A percentile compares a stretch with the other conserved stretches of the same genome.
Evolutionary conservation across 2,329 filamentous ascomycete species (phyloP).

Genomic region (Teratosphaeria zuluensis): DNA sequence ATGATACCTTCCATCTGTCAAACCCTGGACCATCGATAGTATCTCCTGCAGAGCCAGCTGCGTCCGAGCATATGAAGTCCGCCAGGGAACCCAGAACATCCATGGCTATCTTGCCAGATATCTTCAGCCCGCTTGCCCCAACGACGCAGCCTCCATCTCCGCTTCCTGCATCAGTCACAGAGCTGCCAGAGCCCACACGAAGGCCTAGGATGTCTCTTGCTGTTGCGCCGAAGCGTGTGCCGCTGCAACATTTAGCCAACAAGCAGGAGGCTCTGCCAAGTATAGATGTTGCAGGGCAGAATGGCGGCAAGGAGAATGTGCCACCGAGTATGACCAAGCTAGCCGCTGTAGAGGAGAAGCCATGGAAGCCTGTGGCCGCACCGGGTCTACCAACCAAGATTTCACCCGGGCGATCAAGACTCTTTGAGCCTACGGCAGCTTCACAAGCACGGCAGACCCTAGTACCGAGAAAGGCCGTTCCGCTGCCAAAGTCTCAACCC

Average conservation of each 20-base stretch:
- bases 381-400: not conserved
- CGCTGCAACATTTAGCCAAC: slow-evolving; percentile 33
- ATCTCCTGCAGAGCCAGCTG: not conserved
- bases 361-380: not conserved
- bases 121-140: not conserved
- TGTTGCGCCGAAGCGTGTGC: slow-evolving; percentile 39
- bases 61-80: not conserved
- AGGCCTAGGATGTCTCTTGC: slow-evolving; percentile 33
- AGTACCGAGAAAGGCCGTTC: slow-evolving; percentile 10
- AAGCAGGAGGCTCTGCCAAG: slow-evolving; percentile 22
- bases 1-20: slow-evolving; percentile 23
- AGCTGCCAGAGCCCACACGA: slow-evolving; percentile 17
- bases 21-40: not conserved
- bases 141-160: not conserved
- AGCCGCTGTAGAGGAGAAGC: not conserved
- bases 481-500: slow-evolving; percentile 1
- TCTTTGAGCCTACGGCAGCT: slow-evolving; percentile 15
- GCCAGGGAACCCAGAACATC: not conserved
- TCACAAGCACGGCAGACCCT: slow-evolving; percentile 12
- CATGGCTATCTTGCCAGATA: not conserved
- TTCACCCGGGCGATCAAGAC: slow-evolving; percentile 2
- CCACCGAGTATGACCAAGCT: slow-evolving; percentile 34
- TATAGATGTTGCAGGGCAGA: slow-evolving; percentile 44
- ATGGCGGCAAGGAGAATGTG: slow-evolving; percentile 54
- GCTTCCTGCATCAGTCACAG: not conserved